A percentile compares a stretch with the other conserved stretches of the same genome.
phyloP scores from a whole-genome alignment of 1,139 yeast species.

The Martiniozyma asiatica region DNA sequence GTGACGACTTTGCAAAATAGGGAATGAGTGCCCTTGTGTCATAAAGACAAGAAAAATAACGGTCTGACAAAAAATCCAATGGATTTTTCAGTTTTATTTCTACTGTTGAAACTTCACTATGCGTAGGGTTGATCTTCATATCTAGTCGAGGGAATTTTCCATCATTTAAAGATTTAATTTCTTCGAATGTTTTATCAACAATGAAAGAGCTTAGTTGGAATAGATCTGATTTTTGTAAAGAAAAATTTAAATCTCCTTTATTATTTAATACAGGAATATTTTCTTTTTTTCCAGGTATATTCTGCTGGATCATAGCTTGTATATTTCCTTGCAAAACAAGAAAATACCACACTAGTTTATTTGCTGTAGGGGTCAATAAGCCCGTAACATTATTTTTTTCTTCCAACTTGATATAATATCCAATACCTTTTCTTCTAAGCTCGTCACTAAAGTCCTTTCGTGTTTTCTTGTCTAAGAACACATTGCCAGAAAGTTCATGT shows the following conservation, averaged over 20 bases:
- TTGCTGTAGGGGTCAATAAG: conserved; percentile 1
- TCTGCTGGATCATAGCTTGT: not conserved
- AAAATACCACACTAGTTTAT: conserved; percentile 2
- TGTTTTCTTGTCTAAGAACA: too few species aligned
- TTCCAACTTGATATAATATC: conserved; percentile 4
- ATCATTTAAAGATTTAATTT: too few species aligned
- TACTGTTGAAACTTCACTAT: not conserved
- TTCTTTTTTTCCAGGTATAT: not conserved
- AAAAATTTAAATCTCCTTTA: not conserved
- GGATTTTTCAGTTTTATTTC: conserved; percentile 9
- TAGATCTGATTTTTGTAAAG: not conserved
- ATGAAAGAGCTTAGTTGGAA: conserved; percentile 1
- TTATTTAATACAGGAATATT: not conserved
- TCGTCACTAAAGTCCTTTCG: too few species aligned
- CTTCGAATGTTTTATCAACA: conserved; percentile 2
- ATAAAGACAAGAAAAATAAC: conserved; percentile 18
- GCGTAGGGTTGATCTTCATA: too few species aligned
- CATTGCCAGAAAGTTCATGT: too few species aligned
- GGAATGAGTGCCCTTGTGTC: conserved; percentile 15
- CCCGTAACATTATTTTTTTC: too few species aligned
- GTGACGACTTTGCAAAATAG: conserved; percentile 19
- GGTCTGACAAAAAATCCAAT: conserved; percentile 14
- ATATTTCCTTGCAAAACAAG: conserved; percentile 1
- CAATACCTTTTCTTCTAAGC: too few species aligned
- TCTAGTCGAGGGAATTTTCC: too few species aligned